Base-by-base conservation (phyloP, 148 eudicot species). In the Vaccinium macrocarpon region DNA sequence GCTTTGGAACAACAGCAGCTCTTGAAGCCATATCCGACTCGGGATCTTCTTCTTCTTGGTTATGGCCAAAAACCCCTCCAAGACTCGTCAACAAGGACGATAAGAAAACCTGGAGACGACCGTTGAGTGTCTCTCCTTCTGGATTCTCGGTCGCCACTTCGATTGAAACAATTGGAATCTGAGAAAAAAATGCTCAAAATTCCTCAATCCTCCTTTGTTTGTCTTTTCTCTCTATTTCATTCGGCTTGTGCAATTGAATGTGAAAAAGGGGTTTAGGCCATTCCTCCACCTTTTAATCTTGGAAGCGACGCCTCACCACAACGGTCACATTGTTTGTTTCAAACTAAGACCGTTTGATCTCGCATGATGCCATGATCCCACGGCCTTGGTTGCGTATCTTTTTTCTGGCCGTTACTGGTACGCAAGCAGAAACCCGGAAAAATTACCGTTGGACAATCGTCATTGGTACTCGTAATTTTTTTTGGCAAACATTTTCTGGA, bases 51-150 rank as follows among this genome's bases (percentile, higher is more conserved):
- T 78, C 86, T 10, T 86, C 84, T 13, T 82, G 56, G 38, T 19
- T 84, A 48, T 85, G 29, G 18, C 90, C 85, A 25, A 91, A 90
- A 55, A 89, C 92, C 27, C 94, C 94, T 27, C 92, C 93, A 83
- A 91, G 84, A 72, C 91, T 92, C 71, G 93, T 46, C 75, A 90
- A 70, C 27, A 93, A 35, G 21, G 94, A 86, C 46, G 93, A 91
- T 12, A 93, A 46, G 84, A 92, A 90, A 83, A 86, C 50, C 51
- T 89, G 90, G 88, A 93, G 92, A 89, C 93, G 95, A 90, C 93
- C 82, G 78, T 85, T 91, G 80, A 90, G 90, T 9, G 88, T 86
- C 93, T 66, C 91, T 78, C 81, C 87, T 89, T 84, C 92, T 76
- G 84, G 53, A 83, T 84, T 86, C 84, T 83, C 89, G 62, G 86